These are phyloP conservation scores for Fraxinus sp. DNA, from an alignment of 305 asterid species.

Conservation along the genomic window DNA sequence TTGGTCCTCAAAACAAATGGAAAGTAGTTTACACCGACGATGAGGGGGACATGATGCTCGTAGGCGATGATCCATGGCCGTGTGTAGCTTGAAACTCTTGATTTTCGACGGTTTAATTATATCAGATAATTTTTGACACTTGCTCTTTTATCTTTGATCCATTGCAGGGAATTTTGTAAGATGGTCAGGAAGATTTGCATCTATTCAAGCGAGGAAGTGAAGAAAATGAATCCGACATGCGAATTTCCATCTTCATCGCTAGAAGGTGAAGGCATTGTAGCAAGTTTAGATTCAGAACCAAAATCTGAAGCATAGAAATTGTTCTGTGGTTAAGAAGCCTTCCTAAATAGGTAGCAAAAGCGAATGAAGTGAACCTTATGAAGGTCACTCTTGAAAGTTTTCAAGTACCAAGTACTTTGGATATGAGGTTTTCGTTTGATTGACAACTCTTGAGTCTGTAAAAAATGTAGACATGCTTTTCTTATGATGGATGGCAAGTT, in stretches of 20 bases:
- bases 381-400: background rate
- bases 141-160: background rate
- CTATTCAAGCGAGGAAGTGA: slow-evolving; percentile 68
- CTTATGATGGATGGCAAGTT: background rate
- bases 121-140: background rate
- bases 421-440: slow-evolving; percentile 24
- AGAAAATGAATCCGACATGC: slow-evolving; percentile 59
- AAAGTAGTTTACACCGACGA: slow-evolving; percentile 71
- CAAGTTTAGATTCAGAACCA: slow-evolving; percentile 48
- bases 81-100: slow-evolving; percentile 36
- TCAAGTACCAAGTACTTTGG: slow-evolving; percentile 40
- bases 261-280: slow-evolving; percentile 41
- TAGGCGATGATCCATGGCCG: slow-evolving; percentile 95
- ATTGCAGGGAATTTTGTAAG: slow-evolving; percentile 68
- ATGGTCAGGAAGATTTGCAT: slow-evolving; percentile 69
- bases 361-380: slow-evolving; percentile 21
- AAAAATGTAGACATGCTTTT: slow-evolving; percentile 12
- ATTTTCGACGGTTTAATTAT: background rate
- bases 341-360: slow-evolving; percentile 30
- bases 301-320: slow-evolving; percentile 46
- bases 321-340: slow-evolving; percentile 13
- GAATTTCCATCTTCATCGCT: slow-evolving; percentile 42
- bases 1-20: slow-evolving; percentile 63
- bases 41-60: slow-evolving; percentile 92
- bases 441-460: slow-evolving; percentile 20